These are phyloP conservation scores for Sordariomycetes sp. DNA, from an alignment of 2,329 filamentous ascomycete genomes.

Conservation along the genomic window DNA sequence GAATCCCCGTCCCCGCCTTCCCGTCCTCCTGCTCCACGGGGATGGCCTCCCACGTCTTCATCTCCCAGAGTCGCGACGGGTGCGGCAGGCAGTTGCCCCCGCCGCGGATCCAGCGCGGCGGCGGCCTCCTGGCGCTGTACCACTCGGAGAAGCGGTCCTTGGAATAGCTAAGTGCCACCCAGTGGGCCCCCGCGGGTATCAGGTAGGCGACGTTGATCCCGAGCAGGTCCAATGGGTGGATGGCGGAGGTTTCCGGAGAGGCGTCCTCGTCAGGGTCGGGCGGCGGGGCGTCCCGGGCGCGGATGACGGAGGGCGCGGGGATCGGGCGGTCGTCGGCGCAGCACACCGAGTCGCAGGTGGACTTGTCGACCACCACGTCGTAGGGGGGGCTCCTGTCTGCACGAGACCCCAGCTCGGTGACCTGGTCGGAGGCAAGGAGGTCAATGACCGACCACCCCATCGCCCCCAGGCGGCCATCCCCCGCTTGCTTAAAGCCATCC, in stretches of 20 bases:
- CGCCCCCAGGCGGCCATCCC: neutral
- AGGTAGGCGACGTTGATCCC: neutral
- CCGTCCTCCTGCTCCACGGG: neutral
- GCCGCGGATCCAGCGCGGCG: neutral
- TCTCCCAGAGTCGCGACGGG: neutral
- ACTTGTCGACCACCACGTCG: constrained; percentile 2
- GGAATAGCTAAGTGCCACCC: constrained; percentile 1
- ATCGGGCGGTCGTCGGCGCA: neutral
- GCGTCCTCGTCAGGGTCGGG: neutral
- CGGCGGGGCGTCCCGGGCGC: neutral
- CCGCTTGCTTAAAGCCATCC: no score
- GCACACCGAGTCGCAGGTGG: constrained; percentile 2
- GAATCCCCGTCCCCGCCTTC: neutral
- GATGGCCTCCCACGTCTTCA: neutral
- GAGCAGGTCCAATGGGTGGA: constrained; percentile 1
- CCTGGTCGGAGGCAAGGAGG: neutral
- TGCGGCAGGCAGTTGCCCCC: neutral
- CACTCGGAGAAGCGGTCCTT: neutral
- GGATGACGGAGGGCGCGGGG: neutral
- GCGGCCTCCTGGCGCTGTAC: neutral
- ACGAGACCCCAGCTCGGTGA: neutral
- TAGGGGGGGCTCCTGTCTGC: neutral
- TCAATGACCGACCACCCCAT: constrained; percentile 2
- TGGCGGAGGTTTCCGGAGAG: neutral
- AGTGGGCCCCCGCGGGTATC: neutral